Base-by-base conservation (phyloP, 768 basidiomycete species). In the Trametes meyenii region DNA sequence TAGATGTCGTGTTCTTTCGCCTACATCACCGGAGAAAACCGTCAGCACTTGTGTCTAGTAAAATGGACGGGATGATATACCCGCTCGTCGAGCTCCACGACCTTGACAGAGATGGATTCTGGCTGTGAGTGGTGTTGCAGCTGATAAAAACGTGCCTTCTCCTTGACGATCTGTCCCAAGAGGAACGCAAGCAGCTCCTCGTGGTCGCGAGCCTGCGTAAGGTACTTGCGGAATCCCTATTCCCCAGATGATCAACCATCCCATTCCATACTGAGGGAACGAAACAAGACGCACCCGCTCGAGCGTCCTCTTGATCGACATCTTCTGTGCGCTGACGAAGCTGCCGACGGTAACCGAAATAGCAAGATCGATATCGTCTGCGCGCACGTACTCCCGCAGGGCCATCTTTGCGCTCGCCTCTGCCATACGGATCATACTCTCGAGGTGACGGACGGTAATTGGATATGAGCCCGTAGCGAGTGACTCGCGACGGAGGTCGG, bases 391-490 rank as follows among this genome's bases (percentile, higher is more conserved):
- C 75, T 98, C 96, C 55, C 97, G 83, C 63, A 99, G 78, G 50
- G 96, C 88, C 97, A 99, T 98, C 81, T 96, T 97, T 23, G 97
- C 97, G 70, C 92, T 94, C 14, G 97, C 96, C 75, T 99, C 97
- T 2, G 94, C 85, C 96, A 98, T 98, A 42, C 97, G 89, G 76
- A 99, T 98, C 92, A 97, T 97, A 72, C 94, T 96, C 77, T 99
- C 97, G 60, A 99, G 76, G 71, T 98, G 97, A 58, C 97, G 92
- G 50, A 98, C 90, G 10, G 97, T 99, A 72, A 99, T 97, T 2
- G 97, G 97, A 77, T 93, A 97, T 21, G 96, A 98, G n/a, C 96
- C 96, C 1, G 97, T 99, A 19, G 94, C 94, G 68, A 94, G 80
- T 5, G 96, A 98, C 73, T 99, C 97, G 64, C 95, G 89, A 38